Evolutionary conservation across 495 filamentous ascomycete genomes (phyloP).

Genomic region (Hyphodiscus hymeniophilus): DNA sequence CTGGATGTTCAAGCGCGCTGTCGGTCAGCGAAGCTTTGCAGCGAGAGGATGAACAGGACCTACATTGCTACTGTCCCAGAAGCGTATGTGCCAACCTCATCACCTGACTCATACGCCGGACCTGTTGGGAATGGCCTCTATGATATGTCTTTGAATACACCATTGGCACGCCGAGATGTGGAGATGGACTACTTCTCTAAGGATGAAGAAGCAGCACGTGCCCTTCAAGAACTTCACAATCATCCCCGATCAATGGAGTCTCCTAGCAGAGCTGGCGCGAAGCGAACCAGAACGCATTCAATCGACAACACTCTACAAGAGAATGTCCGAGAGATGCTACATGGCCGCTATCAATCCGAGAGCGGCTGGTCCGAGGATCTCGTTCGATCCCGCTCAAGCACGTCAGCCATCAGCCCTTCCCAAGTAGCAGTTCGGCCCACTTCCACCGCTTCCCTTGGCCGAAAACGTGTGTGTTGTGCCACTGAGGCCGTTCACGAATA

Average conservation of each 20-base stretch:
- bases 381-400: conserved; percentile 6
- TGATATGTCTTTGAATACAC: conserved; percentile 42
- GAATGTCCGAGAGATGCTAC: conserved; percentile 59
- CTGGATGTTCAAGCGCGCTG: conserved; percentile 78
- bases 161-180: conserved; percentile 32
- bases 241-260: conserved; percentile 24
- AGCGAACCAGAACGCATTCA: conserved; percentile 63
- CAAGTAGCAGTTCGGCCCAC: conserved; percentile 30
- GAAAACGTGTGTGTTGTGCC: conserved; percentile 56
- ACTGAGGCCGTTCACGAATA: conserved; percentile 28
- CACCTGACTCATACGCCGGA: conserved; percentile 53
- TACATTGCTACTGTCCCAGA: conserved; percentile 44
- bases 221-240: conserved; percentile 54
- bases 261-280: conserved; percentile 35
- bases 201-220: conserved; percentile 51
- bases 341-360: conserved; percentile 21
- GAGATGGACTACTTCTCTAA: conserved; percentile 37
- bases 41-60: conserved; percentile 41
- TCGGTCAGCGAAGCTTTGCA: conserved; percentile 60
- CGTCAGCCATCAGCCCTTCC: conserved; percentile 18
- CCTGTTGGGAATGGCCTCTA: conserved; percentile 45
- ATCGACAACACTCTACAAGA: conserved; percentile 62
- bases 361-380: conserved; percentile 32
- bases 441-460: conserved; percentile 30
- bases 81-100: conserved; percentile 44